phyloP scores from a whole-genome alignment of 495 filamentous ascomycete genomes.

The Cenococcum geophilum region DNA sequence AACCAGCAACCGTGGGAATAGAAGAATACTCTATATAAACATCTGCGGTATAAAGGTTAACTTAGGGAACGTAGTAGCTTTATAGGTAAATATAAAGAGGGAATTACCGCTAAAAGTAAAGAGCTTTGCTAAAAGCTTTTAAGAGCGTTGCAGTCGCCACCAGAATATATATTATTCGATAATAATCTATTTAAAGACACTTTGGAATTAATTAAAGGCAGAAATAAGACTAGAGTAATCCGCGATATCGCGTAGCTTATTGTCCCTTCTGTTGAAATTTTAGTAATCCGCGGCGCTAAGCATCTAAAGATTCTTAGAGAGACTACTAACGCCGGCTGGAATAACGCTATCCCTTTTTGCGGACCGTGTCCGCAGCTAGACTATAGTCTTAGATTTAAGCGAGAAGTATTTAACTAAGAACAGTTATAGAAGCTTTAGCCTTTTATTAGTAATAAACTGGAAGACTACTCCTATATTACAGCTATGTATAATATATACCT shows the following conservation, averaged over 20 bases:
- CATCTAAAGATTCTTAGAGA: slow-evolving; percentile 19
- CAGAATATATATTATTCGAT: slow-evolving; percentile 9
- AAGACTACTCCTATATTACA: slow-evolving; percentile 13
- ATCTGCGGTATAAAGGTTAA: slow-evolving; percentile 1
- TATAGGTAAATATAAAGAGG: neutral
- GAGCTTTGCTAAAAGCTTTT: slow-evolving; percentile 7
- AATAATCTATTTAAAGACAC: slow-evolving; percentile 17
- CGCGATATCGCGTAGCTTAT: slow-evolving; percentile 17
- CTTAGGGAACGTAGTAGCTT: slow-evolving; percentile 1
- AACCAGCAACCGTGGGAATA: neutral
- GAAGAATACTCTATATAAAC: slow-evolving; percentile 1
- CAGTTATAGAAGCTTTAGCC: slow-evolving; percentile 17
- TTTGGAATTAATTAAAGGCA: slow-evolving; percentile 15
- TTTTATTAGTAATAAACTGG: slow-evolving; percentile 11
- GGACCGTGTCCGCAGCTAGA: slow-evolving; percentile 17
- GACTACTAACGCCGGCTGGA: slow-evolving; percentile 21
- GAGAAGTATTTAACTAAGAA: slow-evolving; percentile 16
- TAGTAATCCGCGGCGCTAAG: slow-evolving; percentile 15
- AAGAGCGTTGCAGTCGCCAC: neutral
- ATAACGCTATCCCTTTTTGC: slow-evolving; percentile 13
- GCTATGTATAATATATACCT: slow-evolving; percentile 29
- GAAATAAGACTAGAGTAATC: slow-evolving; percentile 20
- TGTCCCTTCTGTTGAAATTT: slow-evolving; percentile 18
- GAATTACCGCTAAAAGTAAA: slow-evolving; percentile 3
- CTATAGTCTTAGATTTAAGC: slow-evolving; percentile 11